Evolutionary conservation across 257 asterid genomes (phyloP), one percentile per base, ranked within the genome.

Genomic region (Hygrophila difformis): DNA sequence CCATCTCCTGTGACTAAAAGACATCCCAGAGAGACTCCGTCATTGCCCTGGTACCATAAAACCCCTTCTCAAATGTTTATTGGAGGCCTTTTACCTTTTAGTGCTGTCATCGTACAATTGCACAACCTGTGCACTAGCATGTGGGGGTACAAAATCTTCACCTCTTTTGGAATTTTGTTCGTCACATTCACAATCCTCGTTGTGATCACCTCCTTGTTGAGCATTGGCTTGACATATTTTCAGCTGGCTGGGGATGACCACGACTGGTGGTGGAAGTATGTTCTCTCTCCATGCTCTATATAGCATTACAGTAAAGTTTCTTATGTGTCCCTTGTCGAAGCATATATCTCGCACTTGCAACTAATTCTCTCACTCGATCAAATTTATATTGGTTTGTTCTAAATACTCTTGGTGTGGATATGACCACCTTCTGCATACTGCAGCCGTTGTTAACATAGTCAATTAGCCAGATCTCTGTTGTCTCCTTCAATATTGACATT

Each of bases 191-290:
- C 68, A 48, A 52, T 70, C 65, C 91, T 88, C 29, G 57, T 73
- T 43, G 10, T 73, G 55, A 71, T 84, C 63, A 81, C 89, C 6
- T 64, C 66, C 37, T 39, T 65, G 73, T 33, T 77, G 67, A 77
- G 93, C 54, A 63, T 84, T 17, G 72, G 76, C 47, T 61, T 84
- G 78, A 81, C 97, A 20, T 81, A 73, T 62, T 79, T 84, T 61
- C 94, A 84, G 56, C 85, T 88, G 59, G 65, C 76, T 2, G 82
- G 53, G 39, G 96, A 88, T 44, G 94, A 79, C 46, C 83, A 76
- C 46, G 69, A 79, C 58, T 88, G 97, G 97, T 64, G 84, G 74
- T 84, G 97, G 97, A 60, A 87, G 97, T 88, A 76, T 12, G 71
- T 50, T 50, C 23, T 47, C 21, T 28, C 17, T n/a, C 44, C n/a